Conservation (phyloP, 805 yeast species). For the Hanseniaspora lachancei region DNA sequence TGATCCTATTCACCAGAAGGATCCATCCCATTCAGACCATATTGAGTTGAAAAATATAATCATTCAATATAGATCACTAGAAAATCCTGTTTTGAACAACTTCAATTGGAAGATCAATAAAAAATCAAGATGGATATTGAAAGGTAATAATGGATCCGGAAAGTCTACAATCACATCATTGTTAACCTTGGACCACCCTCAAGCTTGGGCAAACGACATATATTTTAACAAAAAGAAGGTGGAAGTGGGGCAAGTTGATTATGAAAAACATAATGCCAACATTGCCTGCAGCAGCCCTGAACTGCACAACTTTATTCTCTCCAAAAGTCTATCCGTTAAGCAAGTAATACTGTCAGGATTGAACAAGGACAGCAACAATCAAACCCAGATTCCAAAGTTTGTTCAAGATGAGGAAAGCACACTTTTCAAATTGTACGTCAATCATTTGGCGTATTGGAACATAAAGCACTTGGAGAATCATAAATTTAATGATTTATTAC, state of each 20-base stretch:
- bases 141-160: slow-evolving; percentile 87
- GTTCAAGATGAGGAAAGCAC: slow-evolving; percentile 26
- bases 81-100: slow-evolving; percentile 43
- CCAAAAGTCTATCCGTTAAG: slow-evolving; percentile 32
- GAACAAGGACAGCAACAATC: slow-evolving; percentile 41
- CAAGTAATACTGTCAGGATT: slow-evolving; percentile 63
- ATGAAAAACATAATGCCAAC: slow-evolving; percentile 61
- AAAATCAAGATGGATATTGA: slow-evolving; percentile 78
- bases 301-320: slow-evolving; percentile 74
- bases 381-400: slow-evolving; percentile 36
- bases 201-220: slow-evolving; percentile 72
- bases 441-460: slow-evolving; percentile 35
- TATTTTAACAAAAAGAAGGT: slow-evolving; percentile 51
- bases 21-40: slow-evolving; percentile 4
- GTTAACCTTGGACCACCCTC: slow-evolving; percentile 91
- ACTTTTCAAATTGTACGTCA: slow-evolving; percentile 27
- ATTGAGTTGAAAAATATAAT: slow-evolving; percentile 50
- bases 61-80: slow-evolving; percentile 43
- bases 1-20: slow-evolving; percentile 5
- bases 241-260: slow-evolving; percentile 59
- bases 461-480: slow-evolving; percentile 24
- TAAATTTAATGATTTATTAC: slow-evolving; percentile 40
- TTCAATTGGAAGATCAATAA: slow-evolving; percentile 52
- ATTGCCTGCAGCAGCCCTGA: slow-evolving; percentile 90
- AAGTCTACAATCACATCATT: slow-evolving; percentile 77